These are phyloP conservation scores for Botrytis aclada DNA, from an alignment of 2,329 filamentous ascomycete genomes.

Conservation along the genomic window DNA sequence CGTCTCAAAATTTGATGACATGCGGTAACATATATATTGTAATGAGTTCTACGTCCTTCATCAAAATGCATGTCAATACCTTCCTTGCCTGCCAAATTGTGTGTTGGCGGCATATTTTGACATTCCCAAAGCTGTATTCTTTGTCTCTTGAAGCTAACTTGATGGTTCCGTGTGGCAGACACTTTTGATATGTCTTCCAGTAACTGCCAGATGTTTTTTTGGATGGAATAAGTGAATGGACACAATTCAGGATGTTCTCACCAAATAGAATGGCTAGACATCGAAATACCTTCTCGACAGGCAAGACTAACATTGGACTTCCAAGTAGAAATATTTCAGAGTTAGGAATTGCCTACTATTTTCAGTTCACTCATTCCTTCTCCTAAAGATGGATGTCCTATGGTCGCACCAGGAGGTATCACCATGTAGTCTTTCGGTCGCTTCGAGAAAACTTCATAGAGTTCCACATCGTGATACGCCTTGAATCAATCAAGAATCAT, in stretches of 20 bases:
- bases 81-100: neutral
- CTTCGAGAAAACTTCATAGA: neutral
- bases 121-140: neutral
- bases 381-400: neutral
- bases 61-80: neutral
- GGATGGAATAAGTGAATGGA: neutral
- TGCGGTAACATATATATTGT: neutral
- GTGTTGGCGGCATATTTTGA: neutral
- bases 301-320: neutral
- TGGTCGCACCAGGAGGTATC: neutral
- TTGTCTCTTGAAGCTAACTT: neutral
- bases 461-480: neutral
- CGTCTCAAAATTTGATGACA: neutral
- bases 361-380: no score
- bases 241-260: neutral
- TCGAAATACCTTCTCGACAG: neutral
- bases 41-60: neutral
- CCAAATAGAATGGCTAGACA: neutral
- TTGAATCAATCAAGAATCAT: neutral
- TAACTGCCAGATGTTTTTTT: neutral
- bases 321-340: neutral
- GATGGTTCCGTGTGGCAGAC: neutral
- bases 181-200: neutral
- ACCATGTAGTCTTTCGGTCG: neutral
- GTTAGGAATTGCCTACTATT: no score